Base-by-base conservation (phyloP, 2,329 filamentous ascomycete genomes). In the Monilinia laxa region DNA sequence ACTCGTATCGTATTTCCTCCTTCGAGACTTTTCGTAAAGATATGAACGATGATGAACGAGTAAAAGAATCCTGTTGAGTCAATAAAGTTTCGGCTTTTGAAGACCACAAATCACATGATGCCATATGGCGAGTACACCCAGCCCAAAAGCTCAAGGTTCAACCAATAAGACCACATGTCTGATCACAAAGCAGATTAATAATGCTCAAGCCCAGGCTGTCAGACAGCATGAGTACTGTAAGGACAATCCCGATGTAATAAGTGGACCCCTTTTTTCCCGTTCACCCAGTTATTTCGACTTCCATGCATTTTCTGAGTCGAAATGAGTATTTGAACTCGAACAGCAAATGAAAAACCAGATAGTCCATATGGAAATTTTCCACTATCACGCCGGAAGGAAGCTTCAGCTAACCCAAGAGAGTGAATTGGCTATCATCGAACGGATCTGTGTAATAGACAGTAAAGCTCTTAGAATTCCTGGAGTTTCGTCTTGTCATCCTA, bases 391-490 rank as follows among this genome's bases (percentile, higher is more conserved):
- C 2, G 20, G 10, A 23, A 10, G 16, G 14, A 54, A 53, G n/a
- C 1, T 4, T 2, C 20, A 57, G 20, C 16, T 28, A 3, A 0
- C 42, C 53, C 5, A 62, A 45, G 7, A 62, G 35, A 11, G 28
- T 53, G 54, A 66, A 66, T 23, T 54, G 58, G 18, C n/a, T 55
- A 16, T 20, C 25, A 38, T 66, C 58, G 1, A 66, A 57, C 11
- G 64, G 58, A 38, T 66, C 64, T 28, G 40, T 63, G n/a, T 38
- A 63, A 12, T 18, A 63, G 7, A 40, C 9, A 18, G 5, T 56
- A 1, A 53, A 3, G n/a, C 9, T 38, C 18, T 31, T 62, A 4
- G 11, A 28, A 25, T 6, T 52, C 14, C n/a, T 62, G 12, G n/a
- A 47, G 9, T 38, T 28, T 40, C 25, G 58, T 54, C 49, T 23